A percentile compares a stretch with the other conserved stretches of the same genome.
These are phyloP conservation scores for Cladosporium sphaerospermum DNA, from an alignment of 2,329 filamentous ascomycete genomes.

Conservation along the genomic window DNA sequence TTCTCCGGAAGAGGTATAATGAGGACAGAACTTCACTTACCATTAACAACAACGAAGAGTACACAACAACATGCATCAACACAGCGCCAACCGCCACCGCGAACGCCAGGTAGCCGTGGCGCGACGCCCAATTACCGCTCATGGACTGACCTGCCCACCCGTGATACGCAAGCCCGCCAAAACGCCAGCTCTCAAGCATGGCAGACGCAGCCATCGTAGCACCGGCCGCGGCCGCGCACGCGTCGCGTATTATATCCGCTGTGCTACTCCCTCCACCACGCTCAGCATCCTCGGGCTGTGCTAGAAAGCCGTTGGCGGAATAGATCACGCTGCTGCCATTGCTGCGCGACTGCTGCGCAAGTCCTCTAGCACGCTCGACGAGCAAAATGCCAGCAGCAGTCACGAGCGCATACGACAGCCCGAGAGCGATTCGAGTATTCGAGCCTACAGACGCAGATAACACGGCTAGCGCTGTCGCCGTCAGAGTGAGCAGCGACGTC, in stretches of 20 bases:
- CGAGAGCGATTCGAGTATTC: conserved; percentile 33
- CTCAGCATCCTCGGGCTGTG: conserved; percentile 25
- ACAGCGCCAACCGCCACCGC: conserved; percentile 19
- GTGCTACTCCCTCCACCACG: conserved; percentile 23
- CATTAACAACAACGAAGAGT: conserved; percentile 21
- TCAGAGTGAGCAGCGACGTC: conserved; percentile 28
- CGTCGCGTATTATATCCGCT: conserved; percentile 22
- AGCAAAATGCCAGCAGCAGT: conserved; percentile 36
- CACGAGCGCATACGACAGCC: conserved; percentile 38
- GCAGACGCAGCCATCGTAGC: conserved; percentile 23
- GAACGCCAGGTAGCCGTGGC: conserved; percentile 18
- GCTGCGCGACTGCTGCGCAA: conserved; percentile 17
- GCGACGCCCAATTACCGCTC: conserved; percentile 19
- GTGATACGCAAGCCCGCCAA: conserved; percentile 23
- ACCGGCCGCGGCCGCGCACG: conserved; percentile 24
- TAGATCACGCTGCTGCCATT: conserved; percentile 28
- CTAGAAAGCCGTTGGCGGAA: conserved; percentile 17
- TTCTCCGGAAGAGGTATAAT: background rate
- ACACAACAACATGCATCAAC: conserved; percentile 19
- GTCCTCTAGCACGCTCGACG: conserved; percentile 30
- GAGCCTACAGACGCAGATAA: conserved; percentile 31
- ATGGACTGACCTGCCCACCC: conserved; percentile 18
- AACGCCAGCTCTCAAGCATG: conserved; percentile 22
- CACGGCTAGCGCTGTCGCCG: conserved; percentile 31
- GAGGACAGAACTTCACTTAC: conserved; percentile 21